Evolutionary conservation across 352 stramenopile genomes (phyloP).

Genomic region (Phytophthora hybrid): DNA sequence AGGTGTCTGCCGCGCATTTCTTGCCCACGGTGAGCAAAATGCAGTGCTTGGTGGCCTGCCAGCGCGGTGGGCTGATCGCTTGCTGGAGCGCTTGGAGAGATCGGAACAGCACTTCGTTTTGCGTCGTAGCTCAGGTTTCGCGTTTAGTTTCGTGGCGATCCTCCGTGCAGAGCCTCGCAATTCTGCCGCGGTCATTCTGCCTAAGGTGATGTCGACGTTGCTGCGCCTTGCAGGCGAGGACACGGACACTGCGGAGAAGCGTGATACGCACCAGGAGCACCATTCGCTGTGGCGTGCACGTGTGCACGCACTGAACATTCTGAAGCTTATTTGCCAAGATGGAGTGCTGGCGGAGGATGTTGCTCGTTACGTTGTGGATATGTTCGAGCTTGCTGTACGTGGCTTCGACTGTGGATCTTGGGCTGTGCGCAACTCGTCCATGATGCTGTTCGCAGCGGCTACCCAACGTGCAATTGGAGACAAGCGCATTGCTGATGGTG

Average conservation of each 20-base stretch:
- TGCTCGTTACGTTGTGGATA: slow-evolving; percentile 81
- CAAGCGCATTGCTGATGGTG: slow-evolving; percentile 84
- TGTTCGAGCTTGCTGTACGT: slow-evolving; percentile 84
- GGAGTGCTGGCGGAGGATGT: slow-evolving; percentile 88
- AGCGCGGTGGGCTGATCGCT: slow-evolving; percentile 74
- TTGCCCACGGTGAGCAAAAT: slow-evolving; percentile 71
- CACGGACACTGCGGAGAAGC: slow-evolving; percentile 53
- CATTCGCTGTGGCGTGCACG: slow-evolving; percentile 77
- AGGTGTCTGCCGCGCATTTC: slow-evolving; percentile 82
- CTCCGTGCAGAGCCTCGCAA: slow-evolving; percentile 88
- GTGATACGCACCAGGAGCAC: slow-evolving; percentile 47
- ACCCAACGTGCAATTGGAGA: slow-evolving; percentile 84
- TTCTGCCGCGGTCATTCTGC: slow-evolving; percentile 76
- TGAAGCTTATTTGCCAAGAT: slow-evolving; percentile 92
- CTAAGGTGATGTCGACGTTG: slow-evolving; percentile 75
- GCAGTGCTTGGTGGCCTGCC: slow-evolving; percentile 60
- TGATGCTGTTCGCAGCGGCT: slow-evolving; percentile 92
- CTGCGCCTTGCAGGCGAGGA: slow-evolving; percentile 71
- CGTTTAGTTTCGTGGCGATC: slow-evolving; percentile 90
- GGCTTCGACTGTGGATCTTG: slow-evolving; percentile 88
- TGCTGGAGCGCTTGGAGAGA: slow-evolving; percentile 78
- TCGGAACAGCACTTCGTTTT: slow-evolving; percentile 91
- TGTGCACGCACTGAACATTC: slow-evolving; percentile 91
- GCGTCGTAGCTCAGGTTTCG: slow-evolving; percentile 88
- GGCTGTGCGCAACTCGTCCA: slow-evolving; percentile 91